A percentile compares a stretch with the other conserved stretches of the same genome.
Evolutionary conservation across 176 grass and related monocot species (phyloP).

Genomic region (Triticum dicoccoides): DNA sequence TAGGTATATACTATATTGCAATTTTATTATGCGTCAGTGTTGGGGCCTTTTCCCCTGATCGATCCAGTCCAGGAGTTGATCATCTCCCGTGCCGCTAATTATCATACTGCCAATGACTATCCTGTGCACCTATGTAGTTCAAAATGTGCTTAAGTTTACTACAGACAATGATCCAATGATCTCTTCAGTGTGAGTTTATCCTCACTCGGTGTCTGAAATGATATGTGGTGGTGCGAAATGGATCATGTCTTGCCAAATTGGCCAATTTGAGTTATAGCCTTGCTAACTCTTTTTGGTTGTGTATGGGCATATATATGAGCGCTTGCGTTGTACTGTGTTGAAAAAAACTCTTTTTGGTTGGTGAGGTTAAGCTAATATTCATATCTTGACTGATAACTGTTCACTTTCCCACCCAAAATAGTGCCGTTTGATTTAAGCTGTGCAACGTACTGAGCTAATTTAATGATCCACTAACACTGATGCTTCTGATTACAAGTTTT

Average conservation of each 20-base stretch:
- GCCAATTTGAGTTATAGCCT: neutral
- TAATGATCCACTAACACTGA: neutral
- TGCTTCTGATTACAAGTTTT: neutral
- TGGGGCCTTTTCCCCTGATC: neutral
- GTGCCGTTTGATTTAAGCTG: neutral
- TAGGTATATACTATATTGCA: neutral
- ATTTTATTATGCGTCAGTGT: neutral
- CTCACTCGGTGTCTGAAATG: neutral
- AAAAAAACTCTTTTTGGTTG: neutral
- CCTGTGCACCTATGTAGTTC: neutral
- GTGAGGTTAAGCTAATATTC: neutral
- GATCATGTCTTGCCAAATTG: neutral
- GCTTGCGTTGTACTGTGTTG: too few species aligned
- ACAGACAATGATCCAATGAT: neutral
- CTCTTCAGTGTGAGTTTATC: neutral
- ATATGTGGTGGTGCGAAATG: neutral
- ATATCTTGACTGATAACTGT: neutral
- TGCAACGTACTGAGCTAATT: neutral
- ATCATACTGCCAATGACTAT: neutral
- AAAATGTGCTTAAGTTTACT: neutral
- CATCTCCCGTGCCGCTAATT: neutral
- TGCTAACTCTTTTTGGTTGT: neutral
- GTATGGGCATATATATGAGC: too few species aligned
- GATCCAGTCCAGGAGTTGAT: neutral
- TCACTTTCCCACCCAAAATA: neutral